Evolutionary conservation across 768 basidiomycete genomes (phyloP).

Genomic region (Suillus alpinus): DNA sequence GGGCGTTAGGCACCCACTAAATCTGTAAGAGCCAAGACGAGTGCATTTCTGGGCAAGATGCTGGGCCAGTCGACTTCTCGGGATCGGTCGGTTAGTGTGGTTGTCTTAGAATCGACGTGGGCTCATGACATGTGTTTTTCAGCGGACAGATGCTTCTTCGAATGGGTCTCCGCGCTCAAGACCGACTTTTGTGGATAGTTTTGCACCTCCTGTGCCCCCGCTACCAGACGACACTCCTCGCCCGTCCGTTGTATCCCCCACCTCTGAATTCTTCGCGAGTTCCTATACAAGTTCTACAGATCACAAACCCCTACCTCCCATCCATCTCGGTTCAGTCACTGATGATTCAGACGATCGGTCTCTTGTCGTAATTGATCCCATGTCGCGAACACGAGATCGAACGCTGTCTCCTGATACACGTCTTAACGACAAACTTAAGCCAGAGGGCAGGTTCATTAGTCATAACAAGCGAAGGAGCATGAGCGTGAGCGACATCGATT

Average conservation of each 20-base stretch:
- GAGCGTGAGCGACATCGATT: conserved; percentile 68
- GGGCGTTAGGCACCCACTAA: conserved; percentile 48
- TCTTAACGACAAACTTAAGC: conserved; percentile 22
- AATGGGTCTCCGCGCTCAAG: conserved; percentile 22
- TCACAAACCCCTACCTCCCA: conserved; percentile 66
- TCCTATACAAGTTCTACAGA: conserved; percentile 32
- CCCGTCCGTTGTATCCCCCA: conserved; percentile 40
- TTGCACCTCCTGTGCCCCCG: conserved; percentile 42
- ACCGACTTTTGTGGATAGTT: conserved; percentile 33
- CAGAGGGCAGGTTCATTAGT: conserved; percentile 28
- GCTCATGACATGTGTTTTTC: background rate
- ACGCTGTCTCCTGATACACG: conserved; percentile 30
- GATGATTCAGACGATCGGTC: conserved; percentile 52
- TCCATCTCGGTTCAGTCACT: conserved; percentile 38
- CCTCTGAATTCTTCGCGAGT: conserved; percentile 50
- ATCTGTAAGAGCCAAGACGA: conserved; percentile 76
- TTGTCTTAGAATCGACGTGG: background rate
- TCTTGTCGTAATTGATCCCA: conserved; percentile 53
- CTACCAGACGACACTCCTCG: conserved; percentile 45
- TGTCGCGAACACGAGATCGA: conserved; percentile 37
- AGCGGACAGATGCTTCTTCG: conserved; percentile 57
- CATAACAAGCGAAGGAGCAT: conserved; percentile 62
- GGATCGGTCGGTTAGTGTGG: conserved; percentile 60
- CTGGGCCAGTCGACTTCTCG: conserved; percentile 61
- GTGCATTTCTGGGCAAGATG: conserved; percentile 79